Percentiles rank a stretch among this genome's conserved stretches.
Conservation (phyloP, 1,284 basidiomycete species). For the Termitomyces sp. region DNA sequence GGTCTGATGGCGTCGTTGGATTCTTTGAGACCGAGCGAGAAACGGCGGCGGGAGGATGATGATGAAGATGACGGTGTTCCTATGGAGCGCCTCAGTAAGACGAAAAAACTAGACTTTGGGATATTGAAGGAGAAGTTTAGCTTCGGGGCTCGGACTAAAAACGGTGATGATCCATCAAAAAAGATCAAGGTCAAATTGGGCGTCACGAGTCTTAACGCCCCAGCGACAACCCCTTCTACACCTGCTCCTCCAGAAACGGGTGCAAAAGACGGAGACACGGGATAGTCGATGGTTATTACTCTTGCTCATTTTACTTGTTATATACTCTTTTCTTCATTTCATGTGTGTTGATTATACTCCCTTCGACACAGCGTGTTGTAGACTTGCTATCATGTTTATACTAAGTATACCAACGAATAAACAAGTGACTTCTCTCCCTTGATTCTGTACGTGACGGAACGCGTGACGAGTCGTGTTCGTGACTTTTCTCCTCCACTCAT, state of each 20-base stretch:
- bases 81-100: constrained; percentile 49
- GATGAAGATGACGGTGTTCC: constrained; percentile 66
- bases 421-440: not conserved
- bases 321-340: constrained; percentile 13
- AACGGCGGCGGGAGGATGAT: constrained; percentile 58
- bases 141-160: constrained; percentile 32
- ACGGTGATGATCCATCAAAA: constrained; percentile 62
- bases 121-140: constrained; percentile 32
- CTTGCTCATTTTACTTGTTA: constrained; percentile 7
- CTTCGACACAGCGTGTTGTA: constrained; percentile 6
- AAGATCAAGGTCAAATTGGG: constrained; percentile 75
- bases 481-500: constrained; percentile 10
- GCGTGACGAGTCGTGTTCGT: constrained; percentile 18
- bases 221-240: constrained; percentile 33
- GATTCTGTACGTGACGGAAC: constrained; percentile 7
- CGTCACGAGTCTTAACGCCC: constrained; percentile 33
- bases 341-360: constrained; percentile 5
- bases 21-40: constrained; percentile 53
- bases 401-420: not conserved
- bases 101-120: constrained; percentile 48
- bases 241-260: constrained; percentile 53
- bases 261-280: constrained; percentile 73
- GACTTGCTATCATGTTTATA: constrained; percentile 8
- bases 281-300: constrained; percentile 22
- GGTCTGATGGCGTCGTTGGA: constrained; percentile 35